These are phyloP conservation scores for Micromonas pusilla DNA, from an alignment of 139 green algal species.

Conservation along the genomic window DNA sequence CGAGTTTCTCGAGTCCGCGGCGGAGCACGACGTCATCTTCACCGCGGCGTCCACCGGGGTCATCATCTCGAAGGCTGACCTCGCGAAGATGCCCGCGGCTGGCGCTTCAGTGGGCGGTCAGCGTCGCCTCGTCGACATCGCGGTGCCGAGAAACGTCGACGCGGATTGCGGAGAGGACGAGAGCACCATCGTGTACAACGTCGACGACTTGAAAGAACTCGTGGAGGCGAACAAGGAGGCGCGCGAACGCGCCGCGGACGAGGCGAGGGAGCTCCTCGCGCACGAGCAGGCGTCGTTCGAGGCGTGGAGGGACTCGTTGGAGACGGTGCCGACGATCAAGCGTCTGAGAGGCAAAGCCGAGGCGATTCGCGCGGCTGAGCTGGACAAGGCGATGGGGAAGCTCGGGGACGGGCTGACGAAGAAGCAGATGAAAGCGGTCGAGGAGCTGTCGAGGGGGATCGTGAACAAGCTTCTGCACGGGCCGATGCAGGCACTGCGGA, in stretches of 20 bases:
- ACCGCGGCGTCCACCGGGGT: conserved; percentile 56
- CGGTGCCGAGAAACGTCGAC: conserved; percentile 91
- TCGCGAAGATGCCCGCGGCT: conserved; percentile 45
- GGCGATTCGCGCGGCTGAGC: conserved; percentile 72
- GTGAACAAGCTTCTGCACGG: conserved; percentile 99
- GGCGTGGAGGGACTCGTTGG: conserved; percentile 91
- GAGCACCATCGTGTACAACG: conserved; percentile 85
- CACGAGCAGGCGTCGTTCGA: conserved; percentile 86
- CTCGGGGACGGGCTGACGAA: conserved; percentile 87
- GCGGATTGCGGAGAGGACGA: conserved; percentile 64
- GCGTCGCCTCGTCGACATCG: conserved; percentile 95
- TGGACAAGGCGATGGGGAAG: conserved; percentile 85
- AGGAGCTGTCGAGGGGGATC: conserved; percentile 89
- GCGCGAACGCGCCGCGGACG: conserved; percentile 57
- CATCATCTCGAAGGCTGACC: conserved; percentile 44
- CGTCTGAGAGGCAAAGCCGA: conserved; percentile 85
- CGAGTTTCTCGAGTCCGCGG: conserved; percentile 76
- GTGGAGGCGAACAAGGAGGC: conserved; percentile 92
- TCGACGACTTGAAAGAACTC: conserved; percentile 98
- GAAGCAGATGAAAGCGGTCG: conserved; percentile 90
- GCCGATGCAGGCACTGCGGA: conserved; percentile 92
- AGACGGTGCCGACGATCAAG: conserved; percentile 99
- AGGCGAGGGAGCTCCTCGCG: conserved; percentile 51
- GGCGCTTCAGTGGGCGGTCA: conserved; percentile 64
- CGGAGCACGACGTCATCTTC: conserved; percentile 83